A percentile compares a stretch with the other conserved stretches of the same genome.
These are phyloP conservation scores for Hypoxylon rubiginosum DNA, from an alignment of 2,329 filamentous ascomycete species.

Conservation along the genomic window DNA sequence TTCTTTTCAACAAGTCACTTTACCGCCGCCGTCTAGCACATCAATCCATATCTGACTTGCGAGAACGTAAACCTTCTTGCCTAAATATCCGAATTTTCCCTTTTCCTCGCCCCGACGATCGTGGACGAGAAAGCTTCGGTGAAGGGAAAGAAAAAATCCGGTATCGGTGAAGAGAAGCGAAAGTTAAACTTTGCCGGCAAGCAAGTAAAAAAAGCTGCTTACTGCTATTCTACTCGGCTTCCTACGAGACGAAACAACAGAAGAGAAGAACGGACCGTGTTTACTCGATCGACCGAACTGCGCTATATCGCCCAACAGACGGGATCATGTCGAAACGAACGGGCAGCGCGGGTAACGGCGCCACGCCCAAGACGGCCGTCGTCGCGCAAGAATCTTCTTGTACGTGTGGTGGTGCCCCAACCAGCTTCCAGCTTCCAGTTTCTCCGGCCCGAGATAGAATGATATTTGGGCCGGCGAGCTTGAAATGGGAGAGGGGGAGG, in stretches of 20 bases:
- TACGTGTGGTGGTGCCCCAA: slow-evolving; percentile 50
- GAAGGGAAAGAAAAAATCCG: slow-evolving; percentile 11
- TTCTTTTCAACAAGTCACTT: slow-evolving; percentile 7
- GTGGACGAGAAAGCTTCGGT: slow-evolving; percentile 2
- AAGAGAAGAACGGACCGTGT: slow-evolving; percentile 9
- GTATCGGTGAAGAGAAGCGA: neutral
- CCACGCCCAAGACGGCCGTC: slow-evolving; percentile 58
- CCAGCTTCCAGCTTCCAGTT: neutral
- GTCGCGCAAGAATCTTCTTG: slow-evolving; percentile 58
- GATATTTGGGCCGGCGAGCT: neutral
- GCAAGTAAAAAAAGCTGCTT: no score
- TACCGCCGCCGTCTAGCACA: neutral
- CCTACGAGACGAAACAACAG: neutral
- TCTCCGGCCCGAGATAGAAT: neutral
- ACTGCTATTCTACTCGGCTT: neutral
- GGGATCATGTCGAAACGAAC: slow-evolving; percentile 74
- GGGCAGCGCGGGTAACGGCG: slow-evolving; percentile 63
- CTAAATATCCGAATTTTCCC: neutral
- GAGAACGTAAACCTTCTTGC: neutral
- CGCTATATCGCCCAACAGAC: slow-evolving; percentile 10
- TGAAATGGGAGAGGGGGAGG: neutral
- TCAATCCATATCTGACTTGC: no score
- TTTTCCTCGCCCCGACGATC: neutral
- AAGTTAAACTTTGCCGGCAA: no score
- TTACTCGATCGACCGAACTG: slow-evolving; percentile 9